Evolutionary conservation across 345 rosid genomes (phyloP), one percentile per base, ranked within the genome.

Genomic region (Bruguiera sexangula): DNA sequence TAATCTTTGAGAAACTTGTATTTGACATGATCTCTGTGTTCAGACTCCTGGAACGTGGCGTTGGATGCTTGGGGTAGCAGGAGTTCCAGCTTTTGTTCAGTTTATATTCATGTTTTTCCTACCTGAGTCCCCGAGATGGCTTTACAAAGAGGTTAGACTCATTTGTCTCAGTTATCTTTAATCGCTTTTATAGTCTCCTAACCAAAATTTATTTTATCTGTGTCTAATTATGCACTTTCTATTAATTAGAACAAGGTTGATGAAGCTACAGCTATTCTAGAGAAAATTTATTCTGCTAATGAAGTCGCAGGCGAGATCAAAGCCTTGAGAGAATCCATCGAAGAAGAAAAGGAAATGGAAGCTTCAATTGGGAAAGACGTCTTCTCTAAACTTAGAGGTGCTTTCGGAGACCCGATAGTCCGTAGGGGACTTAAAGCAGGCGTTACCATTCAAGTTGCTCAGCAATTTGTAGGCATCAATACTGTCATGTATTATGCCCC

Each of bases 51-150:
- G 97, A 39, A 89, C 97, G 1, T 94, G 99, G 97, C 85, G 93
- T 19, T 92, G 99, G 96, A 92, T 94, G 99, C 89, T 92, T 29
- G 99, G 99, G 3, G 69, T 95, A 0, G 93, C 93, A 0, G 93
- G 83, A 8, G 9, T 81, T 2, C 97, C 97, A 1, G 91, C 96
- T 0, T 1, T 84, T 0, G 60, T 90, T 80, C 99, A 95, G 72
- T 81, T 95, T 48, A 1, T 80, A 19, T 68, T 92, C 51, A 88
- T 95, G 97, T 6, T 81, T 10, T 81, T 78, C 1, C 82, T 95
- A 1, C 96, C 99, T 0, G 99, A 95, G 60, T 92, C 97, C 73
- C 99, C 99, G 1, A 78, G 96, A 73, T 95, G 93, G 92, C 89
- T 92, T 26, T 95, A 84, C 68, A 73, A 85, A 60, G 66, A 78